Percentiles rank a stretch among this genome's conserved stretches.
Conservation (phyloP, 2,329 filamentous ascomycete genomes). For the Dothidotthia symphoricarpi region DNA sequence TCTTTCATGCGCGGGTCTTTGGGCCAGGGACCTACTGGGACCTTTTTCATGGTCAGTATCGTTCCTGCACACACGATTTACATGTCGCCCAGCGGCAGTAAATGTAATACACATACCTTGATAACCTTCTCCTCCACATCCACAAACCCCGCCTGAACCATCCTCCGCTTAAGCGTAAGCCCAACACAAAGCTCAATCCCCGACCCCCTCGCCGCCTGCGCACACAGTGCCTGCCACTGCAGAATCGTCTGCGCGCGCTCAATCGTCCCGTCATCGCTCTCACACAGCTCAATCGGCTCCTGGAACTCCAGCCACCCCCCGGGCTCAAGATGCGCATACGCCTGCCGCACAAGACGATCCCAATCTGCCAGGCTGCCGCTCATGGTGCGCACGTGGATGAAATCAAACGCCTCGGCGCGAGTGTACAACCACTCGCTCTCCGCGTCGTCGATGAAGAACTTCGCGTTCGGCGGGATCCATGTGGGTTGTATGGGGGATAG, state of each 20-base stretch:
- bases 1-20: constrained; percentile 52
- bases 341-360: constrained; percentile 27
- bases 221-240: constrained; percentile 32
- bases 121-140: constrained; percentile 36
- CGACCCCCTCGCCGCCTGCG: constrained; percentile 28
- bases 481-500: constrained; percentile 41
- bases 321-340: constrained; percentile 28
- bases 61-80: not conserved
- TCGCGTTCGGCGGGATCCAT: constrained; percentile 42
- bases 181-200: constrained; percentile 29
- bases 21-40: constrained; percentile 45
- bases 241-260: constrained; percentile 21
- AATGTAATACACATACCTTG: constrained; percentile 22
- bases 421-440: constrained; percentile 42
- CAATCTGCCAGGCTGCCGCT: constrained; percentile 35
- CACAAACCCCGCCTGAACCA: constrained; percentile 35
- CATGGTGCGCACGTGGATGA: constrained; percentile 36
- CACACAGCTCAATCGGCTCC: constrained; percentile 34
- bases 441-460: constrained; percentile 46
- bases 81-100: not conserved
- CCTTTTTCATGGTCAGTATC: constrained; percentile 14
- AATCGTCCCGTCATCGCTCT: constrained; percentile 35
- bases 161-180: constrained; percentile 23
- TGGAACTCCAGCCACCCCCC: constrained; percentile 41
- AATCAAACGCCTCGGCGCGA: constrained; percentile 37